Base-by-base conservation (phyloP, 2,329 filamentous ascomycete species). In the Colletotrichum camelliae region DNA sequence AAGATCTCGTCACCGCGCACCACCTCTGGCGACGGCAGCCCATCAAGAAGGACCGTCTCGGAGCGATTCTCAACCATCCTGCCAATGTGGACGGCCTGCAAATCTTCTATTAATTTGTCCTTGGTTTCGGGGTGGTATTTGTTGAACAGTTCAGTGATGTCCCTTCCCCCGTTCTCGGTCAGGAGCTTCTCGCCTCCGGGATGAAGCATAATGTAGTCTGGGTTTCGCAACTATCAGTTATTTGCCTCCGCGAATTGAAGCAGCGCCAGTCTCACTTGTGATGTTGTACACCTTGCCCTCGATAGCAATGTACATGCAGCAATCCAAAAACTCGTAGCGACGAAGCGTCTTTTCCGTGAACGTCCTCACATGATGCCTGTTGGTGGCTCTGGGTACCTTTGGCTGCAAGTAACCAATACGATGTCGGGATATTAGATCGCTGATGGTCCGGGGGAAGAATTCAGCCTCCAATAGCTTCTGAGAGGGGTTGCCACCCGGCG, bases 201-300 rank as follows among this genome's bases (percentile, higher is more conserved):
- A 18, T 79, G 77, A 18, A 71, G 62, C 8, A 77, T 66, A 21
- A 52, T 48, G 16, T 76, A 77, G 15, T 73, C 77, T 79, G 61
- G 9, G n/a, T 0, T 52, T 21, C 0, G 10, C 0, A 52, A 1
- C 1, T 52, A 10, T 52, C 43, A 52, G n/a, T 52, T 12, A 2
- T 7, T 5, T 27, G 9, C 3, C 3, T 12, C 55, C 8, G 3
- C 2, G 9, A 7, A 13, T 8, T 2, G 4, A 24, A 31, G 2
- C 1, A 12, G n/a, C 18, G 13, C 2, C 4, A 2, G 64, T 60
- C 66, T 58, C 13, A 77, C 77, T 60, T 12, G 74, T 77, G 9
- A 78, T 70, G 33, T 79, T 68, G 65, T 79, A 79, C 4, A 79
- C 74, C 31, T 72, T 70, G 4, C 39, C 61, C 4, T 69, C 65